Conservation (phyloP, 2,329 filamentous ascomycete species). For the Paracamarosporium sp. region DNA sequence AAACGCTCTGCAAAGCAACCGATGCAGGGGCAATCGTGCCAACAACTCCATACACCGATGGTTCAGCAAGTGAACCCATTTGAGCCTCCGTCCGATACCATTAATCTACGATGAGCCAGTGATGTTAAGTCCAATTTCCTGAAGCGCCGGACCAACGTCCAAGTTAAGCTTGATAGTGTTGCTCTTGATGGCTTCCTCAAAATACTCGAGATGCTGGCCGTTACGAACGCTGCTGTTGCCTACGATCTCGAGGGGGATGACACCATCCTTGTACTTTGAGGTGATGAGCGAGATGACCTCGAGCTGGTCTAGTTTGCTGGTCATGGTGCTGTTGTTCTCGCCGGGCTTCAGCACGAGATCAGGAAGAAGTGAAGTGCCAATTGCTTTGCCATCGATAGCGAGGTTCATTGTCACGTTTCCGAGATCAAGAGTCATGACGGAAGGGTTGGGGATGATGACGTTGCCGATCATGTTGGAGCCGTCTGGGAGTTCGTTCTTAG, state of each 20-base stretch:
- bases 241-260: constrained; percentile 62
- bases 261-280: constrained; percentile 60
- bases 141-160: constrained; percentile 45
- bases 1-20: background rate
- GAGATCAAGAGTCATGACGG: constrained; percentile 69
- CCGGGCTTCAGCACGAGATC: constrained; percentile 67
- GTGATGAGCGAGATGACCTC: constrained; percentile 55
- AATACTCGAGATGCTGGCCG: constrained; percentile 63
- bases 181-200: constrained; percentile 60
- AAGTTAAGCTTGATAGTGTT: constrained; percentile 61
- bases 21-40: background rate
- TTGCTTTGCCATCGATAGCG: constrained; percentile 57
- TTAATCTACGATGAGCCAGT: constrained; percentile 14
- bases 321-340: constrained; percentile 62
- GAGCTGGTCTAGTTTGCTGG: constrained; percentile 60
- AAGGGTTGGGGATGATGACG: constrained; percentile 68
- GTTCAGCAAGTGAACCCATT: background rate
- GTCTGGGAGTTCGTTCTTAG: constrained; percentile 43
- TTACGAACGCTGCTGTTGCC: constrained; percentile 60
- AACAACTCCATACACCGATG: background rate
- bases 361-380: constrained; percentile 65
- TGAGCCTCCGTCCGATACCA: background rate
- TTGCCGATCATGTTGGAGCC: constrained; percentile 68
- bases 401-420: constrained; percentile 70
- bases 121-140: constrained; percentile 32